Evolutionary conservation across 345 rosid genomes (phyloP).

Genomic region (Euphorbia lathyris): DNA sequence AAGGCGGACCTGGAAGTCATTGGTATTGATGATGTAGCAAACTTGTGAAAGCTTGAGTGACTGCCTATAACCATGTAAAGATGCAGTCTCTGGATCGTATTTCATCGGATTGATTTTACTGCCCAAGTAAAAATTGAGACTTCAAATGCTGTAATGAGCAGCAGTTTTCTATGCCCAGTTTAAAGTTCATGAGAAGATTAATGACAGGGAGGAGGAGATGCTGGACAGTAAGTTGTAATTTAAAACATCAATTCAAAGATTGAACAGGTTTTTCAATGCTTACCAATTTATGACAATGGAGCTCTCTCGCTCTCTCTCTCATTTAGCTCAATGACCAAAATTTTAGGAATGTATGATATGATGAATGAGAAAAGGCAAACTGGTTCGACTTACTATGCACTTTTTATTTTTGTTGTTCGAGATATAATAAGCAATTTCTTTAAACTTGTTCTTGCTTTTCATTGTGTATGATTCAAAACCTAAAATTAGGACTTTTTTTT

Average conservation of each 20-base stretch:
- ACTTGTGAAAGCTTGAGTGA: constrained; percentile 7
- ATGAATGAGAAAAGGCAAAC: constrained; percentile 6
- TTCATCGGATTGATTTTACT: constrained; percentile 9
- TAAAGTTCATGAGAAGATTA: constrained; percentile 12
- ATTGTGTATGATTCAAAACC: not conserved
- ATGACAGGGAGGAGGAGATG: too few species aligned
- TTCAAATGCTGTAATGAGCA: constrained; percentile 9
- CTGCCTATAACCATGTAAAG: not conserved
- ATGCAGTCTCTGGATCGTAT: not conserved
- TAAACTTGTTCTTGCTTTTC: not conserved
- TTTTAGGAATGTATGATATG: not conserved
- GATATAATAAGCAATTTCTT: not conserved
- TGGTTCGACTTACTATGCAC: constrained; percentile 5
- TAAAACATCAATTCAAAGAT: constrained; percentile 24
- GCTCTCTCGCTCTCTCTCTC: not conserved
- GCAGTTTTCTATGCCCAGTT: not conserved
- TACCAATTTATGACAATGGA: constrained; percentile 5
- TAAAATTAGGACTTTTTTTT: too few species aligned
- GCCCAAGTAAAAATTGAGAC: constrained; percentile 3
- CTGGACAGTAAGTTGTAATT: constrained; percentile 23
- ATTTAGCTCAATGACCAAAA: constrained; percentile 15
- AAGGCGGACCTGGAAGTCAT: constrained; percentile 61
- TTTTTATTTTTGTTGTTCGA: not conserved
- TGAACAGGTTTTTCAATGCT: constrained; percentile 18
- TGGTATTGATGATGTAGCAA: constrained; percentile 52